Evolutionary conservation across 129 eudicot genomes (phyloP).

Genomic region (Lactuca sativa): DNA sequence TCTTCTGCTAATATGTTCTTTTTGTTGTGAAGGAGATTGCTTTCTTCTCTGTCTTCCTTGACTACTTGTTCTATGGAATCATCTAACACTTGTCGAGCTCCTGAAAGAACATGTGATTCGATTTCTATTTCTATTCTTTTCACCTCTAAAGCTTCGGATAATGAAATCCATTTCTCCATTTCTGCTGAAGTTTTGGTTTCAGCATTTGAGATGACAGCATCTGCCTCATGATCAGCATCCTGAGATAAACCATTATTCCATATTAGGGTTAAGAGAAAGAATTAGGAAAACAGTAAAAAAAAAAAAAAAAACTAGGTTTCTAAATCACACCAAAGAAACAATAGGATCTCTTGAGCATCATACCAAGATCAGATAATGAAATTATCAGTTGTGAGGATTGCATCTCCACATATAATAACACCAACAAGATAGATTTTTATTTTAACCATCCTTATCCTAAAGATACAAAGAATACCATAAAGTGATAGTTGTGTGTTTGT

Average conservation of each 20-base stretch:
- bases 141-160: slow-evolving; percentile 53
- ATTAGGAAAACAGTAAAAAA: slow-evolving; percentile 5
- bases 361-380: slow-evolving; percentile 14
- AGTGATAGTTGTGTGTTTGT: too few relatives aligned
- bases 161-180: slow-evolving; percentile 51
- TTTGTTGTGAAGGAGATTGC: slow-evolving; percentile 47
- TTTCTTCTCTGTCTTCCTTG: slow-evolving; percentile 60
- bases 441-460: not conserved
- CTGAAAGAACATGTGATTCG: slow-evolving; percentile 51
- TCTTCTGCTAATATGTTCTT: slow-evolving; percentile 54
- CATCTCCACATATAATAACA: not conserved
- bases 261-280: not conserved
- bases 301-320: slow-evolving; percentile 10
- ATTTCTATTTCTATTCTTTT: slow-evolving; percentile 62
- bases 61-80: slow-evolving; percentile 51
- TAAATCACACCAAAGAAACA: slow-evolving; percentile 6
- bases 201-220: slow-evolving; percentile 49
- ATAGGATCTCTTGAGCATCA: slow-evolving; percentile 8
- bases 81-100: slow-evolving; percentile 45
- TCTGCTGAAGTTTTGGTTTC: slow-evolving; percentile 51
- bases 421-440: not conserved
- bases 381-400: not conserved
- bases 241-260: slow-evolving; percentile 24
- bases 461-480: not conserved
- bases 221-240: slow-evolving; percentile 72